A percentile compares a stretch with the other conserved stretches of the same genome.
Evolutionary conservation across 108 stramenopile species (phyloP).

Genomic region (Discostella stelligeroides): DNA sequence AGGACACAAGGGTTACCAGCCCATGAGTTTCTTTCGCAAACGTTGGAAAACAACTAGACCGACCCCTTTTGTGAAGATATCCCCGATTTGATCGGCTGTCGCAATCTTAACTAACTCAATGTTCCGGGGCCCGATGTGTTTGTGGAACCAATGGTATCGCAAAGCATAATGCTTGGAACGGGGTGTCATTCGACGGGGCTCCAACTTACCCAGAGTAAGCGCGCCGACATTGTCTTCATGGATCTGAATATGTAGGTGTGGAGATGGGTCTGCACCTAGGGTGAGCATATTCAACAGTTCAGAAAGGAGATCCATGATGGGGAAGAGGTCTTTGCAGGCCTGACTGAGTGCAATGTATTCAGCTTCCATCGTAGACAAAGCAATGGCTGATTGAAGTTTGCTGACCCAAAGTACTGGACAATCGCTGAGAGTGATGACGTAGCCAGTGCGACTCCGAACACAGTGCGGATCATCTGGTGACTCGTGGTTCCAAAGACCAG

Average conservation of each 20-base stretch:
- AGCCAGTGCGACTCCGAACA: not conserved
- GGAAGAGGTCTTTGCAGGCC: not conserved
- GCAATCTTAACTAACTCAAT: not conserved
- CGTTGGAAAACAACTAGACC: not conserved
- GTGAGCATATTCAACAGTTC: not conserved
- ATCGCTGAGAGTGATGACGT: not conserved
- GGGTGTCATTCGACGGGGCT: constrained; percentile 37
- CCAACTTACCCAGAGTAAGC: not conserved
- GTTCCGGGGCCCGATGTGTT: constrained; percentile 7
- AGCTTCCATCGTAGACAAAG: not conserved
- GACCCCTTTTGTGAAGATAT: constrained; percentile 8
- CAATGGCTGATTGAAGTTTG: not conserved
- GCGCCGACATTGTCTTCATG: constrained; percentile 8
- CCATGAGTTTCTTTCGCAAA: constrained; percentile 4
- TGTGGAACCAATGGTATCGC: constrained; percentile 59
- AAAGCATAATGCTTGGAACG: constrained; percentile 54
- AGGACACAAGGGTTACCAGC: constrained; percentile 2
- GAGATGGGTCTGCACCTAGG: not conserved
- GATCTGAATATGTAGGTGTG: not conserved
- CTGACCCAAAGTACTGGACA: not conserved
- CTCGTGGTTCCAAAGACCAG: not conserved
- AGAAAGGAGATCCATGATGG: not conserved
- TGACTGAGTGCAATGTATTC: not conserved
- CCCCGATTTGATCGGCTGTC: not conserved
- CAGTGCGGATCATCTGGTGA: not conserved